Conservation (phyloP, 1,284 basidiomycete genomes). For the Ganoderma sinense region DNA sequence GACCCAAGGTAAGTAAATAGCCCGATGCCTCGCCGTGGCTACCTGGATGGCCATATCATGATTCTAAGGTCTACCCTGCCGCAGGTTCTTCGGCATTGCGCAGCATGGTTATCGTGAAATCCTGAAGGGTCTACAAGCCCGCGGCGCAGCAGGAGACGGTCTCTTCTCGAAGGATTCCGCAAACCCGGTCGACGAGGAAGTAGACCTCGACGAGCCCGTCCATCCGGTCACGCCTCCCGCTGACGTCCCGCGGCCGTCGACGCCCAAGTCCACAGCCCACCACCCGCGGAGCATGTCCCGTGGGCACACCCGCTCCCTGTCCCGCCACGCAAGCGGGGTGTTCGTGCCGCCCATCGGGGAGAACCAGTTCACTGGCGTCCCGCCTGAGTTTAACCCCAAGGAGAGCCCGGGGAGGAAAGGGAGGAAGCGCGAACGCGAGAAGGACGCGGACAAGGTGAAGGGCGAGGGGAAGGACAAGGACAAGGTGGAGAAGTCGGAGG, state of each 20-base stretch:
- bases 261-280: not conserved
- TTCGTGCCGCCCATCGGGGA: slow-evolving; percentile 20
- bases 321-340: slow-evolving; percentile 9
- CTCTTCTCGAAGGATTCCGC: slow-evolving; percentile 3
- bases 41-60: not conserved
- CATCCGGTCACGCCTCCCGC: slow-evolving; percentile 34
- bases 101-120: slow-evolving; percentile 73
- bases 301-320: slow-evolving; percentile 38
- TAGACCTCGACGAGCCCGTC: slow-evolving; percentile 7
- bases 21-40: not conserved
- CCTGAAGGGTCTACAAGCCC: slow-evolving; percentile 38
- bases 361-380: slow-evolving; percentile 35
- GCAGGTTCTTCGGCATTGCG: slow-evolving; percentile 60
- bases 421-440: slow-evolving; percentile 25
- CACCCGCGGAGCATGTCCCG: slow-evolving; percentile 18
- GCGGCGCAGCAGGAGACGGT: not conserved
- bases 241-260: slow-evolving; percentile 44
- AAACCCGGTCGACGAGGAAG: slow-evolving; percentile 11
- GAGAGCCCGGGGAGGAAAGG: slow-evolving; percentile 19
- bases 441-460: slow-evolving; percentile 7
- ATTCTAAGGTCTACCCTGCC: not conserved
- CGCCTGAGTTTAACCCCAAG: slow-evolving; percentile 23
- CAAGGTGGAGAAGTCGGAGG: not conserved
- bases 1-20: slow-evolving; percentile 50
- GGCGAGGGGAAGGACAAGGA: slow-evolving; percentile 5